Evolutionary conservation across 2,329 filamentous ascomycete species (phyloP).

Genomic region (Fusarium paranaense): DNA sequence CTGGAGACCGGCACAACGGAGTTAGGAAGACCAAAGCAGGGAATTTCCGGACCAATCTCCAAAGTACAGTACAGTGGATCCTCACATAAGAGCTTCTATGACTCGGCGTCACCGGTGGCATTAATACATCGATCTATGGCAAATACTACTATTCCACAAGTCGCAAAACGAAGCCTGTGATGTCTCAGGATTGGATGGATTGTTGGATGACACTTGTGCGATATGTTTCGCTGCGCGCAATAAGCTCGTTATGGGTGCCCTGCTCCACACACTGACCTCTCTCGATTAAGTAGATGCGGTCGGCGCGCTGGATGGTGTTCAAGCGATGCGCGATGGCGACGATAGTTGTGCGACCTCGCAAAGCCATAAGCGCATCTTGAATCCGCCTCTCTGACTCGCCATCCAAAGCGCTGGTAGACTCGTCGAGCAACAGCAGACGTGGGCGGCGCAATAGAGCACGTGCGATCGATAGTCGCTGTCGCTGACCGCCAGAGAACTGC

Average conservation of each 20-base stretch:
- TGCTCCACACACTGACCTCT: slow-evolving; percentile 52
- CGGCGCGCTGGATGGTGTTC: slow-evolving; percentile 56
- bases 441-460: slow-evolving; percentile 74
- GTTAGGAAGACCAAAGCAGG: neutral
- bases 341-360: slow-evolving; percentile 52
- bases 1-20: neutral
- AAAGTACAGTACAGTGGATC: neutral
- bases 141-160: neutral
- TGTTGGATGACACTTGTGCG: neutral
- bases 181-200: neutral
- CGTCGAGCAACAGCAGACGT: slow-evolving; percentile 53
- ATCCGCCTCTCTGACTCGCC: slow-evolving; percentile 69
- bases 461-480: slow-evolving; percentile 76
- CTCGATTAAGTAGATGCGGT: slow-evolving; percentile 58
- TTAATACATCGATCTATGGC: neutral
- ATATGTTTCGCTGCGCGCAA: neutral
- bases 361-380: slow-evolving; percentile 64
- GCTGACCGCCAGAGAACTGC: slow-evolving; percentile 76
- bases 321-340: slow-evolving; percentile 60
- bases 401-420: slow-evolving; percentile 74
- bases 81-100: neutral
- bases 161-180: neutral
- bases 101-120: neutral
- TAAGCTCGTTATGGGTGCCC: slow-evolving; percentile 7
- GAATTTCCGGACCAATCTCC: neutral